Evolutionary conservation across 768 basidiomycete species (phyloP), one percentile per base, ranked within the genome.

Genomic region (Boletus fagicola): DNA sequence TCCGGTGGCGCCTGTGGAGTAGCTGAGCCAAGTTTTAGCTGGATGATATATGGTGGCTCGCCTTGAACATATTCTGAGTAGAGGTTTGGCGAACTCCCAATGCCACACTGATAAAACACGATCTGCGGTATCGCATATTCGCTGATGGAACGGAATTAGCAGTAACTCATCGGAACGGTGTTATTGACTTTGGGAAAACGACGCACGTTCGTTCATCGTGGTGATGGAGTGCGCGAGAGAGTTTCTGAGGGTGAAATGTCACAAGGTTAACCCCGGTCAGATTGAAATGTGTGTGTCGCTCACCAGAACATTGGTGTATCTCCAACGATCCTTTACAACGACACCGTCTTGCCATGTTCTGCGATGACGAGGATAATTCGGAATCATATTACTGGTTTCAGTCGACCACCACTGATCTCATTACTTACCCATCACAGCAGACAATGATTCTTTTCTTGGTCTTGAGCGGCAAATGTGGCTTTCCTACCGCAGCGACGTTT

Each of bases 301-400:
- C 44, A 83, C 83, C 51, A 85, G 68, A 36, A 86, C 73, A 63
- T 86, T 86, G 35, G 84, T 84, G 54, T 80, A 83, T 47, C 66
- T 75, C 59, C 79, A 78, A 28, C 78, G 71, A 20, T 80, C 73
- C 46, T 67, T 66, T 15, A 73, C 71, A 3, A 75, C 65, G 38
- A 84, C 64, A 2, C 84, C 88, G 64, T 90, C 86, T 73, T 88
- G 82, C 86, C 88, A 88, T 20, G 87, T 90, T 43, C 87, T 90
- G 49, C 9, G 12, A 43, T 38, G 33, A 35, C 24, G 44, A 48
- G 28, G 40, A 61, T 49, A 38, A 39, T 43, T 54, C 8, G 8
- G 33, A 18, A 33, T 51, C n/a, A 61, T 18, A 56, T 22, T 43
- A 50, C 50, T 36, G 15, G 18, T 26, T 39, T 18, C 51, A 46